phyloP scores from a whole-genome alignment of 208 protist genomes.

The Crithidia mellificae region DNA sequence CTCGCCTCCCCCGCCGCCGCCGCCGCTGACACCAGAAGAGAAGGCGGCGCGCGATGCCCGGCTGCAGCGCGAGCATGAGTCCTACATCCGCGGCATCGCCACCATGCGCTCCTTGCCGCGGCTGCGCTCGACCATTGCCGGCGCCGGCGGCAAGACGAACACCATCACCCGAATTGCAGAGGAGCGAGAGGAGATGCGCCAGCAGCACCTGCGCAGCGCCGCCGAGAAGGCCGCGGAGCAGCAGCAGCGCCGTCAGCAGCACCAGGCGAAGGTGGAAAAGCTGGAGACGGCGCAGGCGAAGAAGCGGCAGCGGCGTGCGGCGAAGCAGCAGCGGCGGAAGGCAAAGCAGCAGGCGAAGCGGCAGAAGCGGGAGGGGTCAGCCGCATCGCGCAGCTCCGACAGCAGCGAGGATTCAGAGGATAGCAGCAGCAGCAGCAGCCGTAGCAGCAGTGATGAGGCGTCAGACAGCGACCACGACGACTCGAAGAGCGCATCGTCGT shows the following conservation, averaged over 20 bases:
- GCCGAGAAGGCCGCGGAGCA: conserved; percentile 35
- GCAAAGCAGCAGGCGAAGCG: conserved; percentile 28
- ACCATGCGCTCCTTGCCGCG: conserved; percentile 74
- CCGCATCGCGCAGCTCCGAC: not conserved
- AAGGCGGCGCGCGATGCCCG: conserved; percentile 54
- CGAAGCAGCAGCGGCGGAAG: conserved; percentile 39
- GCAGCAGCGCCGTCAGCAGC: conserved; percentile 39
- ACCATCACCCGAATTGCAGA: conserved; percentile 61
- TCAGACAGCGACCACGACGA: conserved; percentile 15
- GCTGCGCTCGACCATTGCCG: conserved; percentile 82
- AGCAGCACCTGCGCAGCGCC: conserved; percentile 43
- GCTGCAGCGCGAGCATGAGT: conserved; percentile 74
- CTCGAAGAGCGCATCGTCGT: not conserved
- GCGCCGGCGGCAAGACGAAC: conserved; percentile 82
- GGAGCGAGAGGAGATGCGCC: conserved; percentile 62
- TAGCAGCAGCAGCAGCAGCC: conserved; percentile 6
- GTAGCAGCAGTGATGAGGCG: not conserved
- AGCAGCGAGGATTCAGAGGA: too few relatives aligned
- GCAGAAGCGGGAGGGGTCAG: conserved; percentile 1
- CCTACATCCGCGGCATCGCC: conserved; percentile 67
- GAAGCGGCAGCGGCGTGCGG: conserved; percentile 50
- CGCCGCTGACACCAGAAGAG: conserved; percentile 61
- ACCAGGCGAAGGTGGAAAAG: conserved; percentile 48
- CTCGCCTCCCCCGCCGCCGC: conserved; percentile 12
- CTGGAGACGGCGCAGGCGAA: conserved; percentile 48